A percentile compares a stretch with the other conserved stretches of the same genome.
Evolutionary conservation across 345 rosid genomes (phyloP).

Genomic region (Sonneratia alba): DNA sequence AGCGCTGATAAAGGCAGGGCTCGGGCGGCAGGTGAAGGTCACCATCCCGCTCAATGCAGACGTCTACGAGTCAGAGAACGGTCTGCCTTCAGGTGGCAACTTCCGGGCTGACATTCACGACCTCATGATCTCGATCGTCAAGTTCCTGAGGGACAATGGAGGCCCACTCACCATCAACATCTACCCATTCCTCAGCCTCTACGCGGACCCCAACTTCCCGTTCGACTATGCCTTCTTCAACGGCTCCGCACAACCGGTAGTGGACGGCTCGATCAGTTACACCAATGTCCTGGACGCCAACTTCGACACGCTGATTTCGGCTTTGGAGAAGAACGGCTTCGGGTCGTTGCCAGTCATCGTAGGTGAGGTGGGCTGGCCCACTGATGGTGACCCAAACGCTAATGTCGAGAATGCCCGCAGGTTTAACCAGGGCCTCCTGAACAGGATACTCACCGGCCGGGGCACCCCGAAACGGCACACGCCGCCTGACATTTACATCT

Average conservation of each 20-base stretch:
- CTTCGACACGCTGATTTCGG: slow-evolving; percentile 62
- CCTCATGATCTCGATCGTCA: slow-evolving; percentile 53
- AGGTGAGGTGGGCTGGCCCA: slow-evolving; percentile 94
- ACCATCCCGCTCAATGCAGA: slow-evolving; percentile 87
- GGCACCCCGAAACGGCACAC: slow-evolving; percentile 63
- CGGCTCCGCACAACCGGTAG: slow-evolving; percentile 41
- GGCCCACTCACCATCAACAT: slow-evolving; percentile 71
- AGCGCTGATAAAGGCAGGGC: slow-evolving; percentile 81
- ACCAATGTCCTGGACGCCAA: slow-evolving; percentile 83
- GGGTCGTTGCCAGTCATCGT: slow-evolving; percentile 55
- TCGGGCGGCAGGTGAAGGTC: slow-evolving; percentile 58
- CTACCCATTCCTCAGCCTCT: slow-evolving; percentile 83
- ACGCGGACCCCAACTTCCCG: slow-evolving; percentile 66
- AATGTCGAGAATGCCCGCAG: slow-evolving; percentile 40
- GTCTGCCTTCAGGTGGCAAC: slow-evolving; percentile 68
- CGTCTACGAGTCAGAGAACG: slow-evolving; percentile 46
- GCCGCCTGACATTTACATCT: slow-evolving; percentile 63
- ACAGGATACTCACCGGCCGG: slow-evolving; percentile 38
- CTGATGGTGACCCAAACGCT: slow-evolving; percentile 67
- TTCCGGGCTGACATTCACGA: slow-evolving; percentile 57
- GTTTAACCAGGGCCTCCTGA: slow-evolving; percentile 74
- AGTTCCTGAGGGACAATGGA: slow-evolving; percentile 47
- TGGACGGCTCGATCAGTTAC: slow-evolving; percentile 70
- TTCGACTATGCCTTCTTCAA: slow-evolving; percentile 74
- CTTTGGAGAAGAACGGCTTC: slow-evolving; percentile 76